Evolutionary conservation across 306 rosid species (phyloP).

Genomic region (Ziziphus jujuba): DNA sequence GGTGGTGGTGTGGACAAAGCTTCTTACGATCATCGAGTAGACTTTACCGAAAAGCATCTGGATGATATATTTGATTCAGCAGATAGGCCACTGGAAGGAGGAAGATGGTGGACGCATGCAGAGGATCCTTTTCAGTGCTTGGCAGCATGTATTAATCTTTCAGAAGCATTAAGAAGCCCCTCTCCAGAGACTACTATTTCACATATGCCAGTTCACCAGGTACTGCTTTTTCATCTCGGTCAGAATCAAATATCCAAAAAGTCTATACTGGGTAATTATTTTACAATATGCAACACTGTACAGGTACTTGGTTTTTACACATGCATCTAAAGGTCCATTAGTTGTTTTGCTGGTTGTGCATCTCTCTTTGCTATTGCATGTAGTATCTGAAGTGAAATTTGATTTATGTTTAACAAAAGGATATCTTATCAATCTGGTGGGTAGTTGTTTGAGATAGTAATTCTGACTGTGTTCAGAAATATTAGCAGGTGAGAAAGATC

Average conservation of each 20-base stretch:
- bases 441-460: no score
- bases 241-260: background rate
- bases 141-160: slow-evolving; percentile 81
- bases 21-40: slow-evolving; percentile 61
- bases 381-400: no score
- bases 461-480: no score
- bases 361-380: no score
- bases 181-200: slow-evolving; percentile 82
- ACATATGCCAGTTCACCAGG: slow-evolving; percentile 93
- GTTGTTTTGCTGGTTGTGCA: background rate
- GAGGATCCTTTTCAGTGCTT: slow-evolving; percentile 98
- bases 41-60: slow-evolving; percentile 69
- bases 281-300: background rate
- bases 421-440: no score
- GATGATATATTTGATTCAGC: slow-evolving; percentile 81
- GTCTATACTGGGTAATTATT: background rate
- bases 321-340: background rate
- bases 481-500: no score
- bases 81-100: slow-evolving; percentile 89
- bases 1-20: slow-evolving; percentile 91
- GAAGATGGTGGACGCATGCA: slow-evolving; percentile 91
- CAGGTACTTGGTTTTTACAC: slow-evolving; percentile 7
- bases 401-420: no score
- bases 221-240: slow-evolving; percentile 26
- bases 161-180: slow-evolving; percentile 87